A percentile compares a stretch with the other conserved stretches of the same genome.
phyloP scores from a whole-genome alignment of 441 rosid genomes.

The Codiaeum variegatum region DNA sequence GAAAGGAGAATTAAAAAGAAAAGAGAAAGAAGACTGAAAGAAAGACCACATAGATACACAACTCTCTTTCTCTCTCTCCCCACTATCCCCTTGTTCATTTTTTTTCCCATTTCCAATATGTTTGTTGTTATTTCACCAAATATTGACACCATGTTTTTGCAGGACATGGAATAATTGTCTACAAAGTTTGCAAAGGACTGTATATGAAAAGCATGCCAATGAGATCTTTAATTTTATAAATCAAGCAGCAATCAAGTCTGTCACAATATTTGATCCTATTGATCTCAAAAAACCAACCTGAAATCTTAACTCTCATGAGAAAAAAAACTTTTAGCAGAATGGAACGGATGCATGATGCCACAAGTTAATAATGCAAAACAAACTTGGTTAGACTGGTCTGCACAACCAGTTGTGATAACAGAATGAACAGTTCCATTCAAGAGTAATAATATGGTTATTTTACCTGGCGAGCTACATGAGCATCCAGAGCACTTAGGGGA shows the following conservation, averaged over 20 bases:
- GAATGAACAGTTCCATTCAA: neutral
- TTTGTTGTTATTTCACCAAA: neutral
- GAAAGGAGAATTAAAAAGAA: neutral
- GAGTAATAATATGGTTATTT: constrained; percentile 42
- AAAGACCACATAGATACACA: neutral
- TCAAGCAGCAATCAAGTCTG: neutral
- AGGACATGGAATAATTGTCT: neutral
- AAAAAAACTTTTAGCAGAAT: neutral
- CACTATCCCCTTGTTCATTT: neutral
- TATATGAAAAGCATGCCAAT: neutral
- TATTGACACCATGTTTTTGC: neutral
- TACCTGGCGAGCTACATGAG: constrained; percentile 95
- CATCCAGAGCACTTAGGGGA: constrained; percentile 96
- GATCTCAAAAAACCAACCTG: neutral
- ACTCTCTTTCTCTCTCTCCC: neutral
- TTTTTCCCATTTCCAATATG: neutral
- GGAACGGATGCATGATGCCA: neutral
- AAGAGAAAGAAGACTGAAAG: neutral
- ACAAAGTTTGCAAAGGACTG: neutral
- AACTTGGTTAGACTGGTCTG: neutral
- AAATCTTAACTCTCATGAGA: constrained; percentile 10
- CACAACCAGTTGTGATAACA: neutral
- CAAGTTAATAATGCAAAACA: constrained; percentile 4
- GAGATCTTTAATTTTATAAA: neutral
- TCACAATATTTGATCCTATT: neutral